Evolutionary conservation across 805 yeast genomes (phyloP), one percentile per base, ranked within the genome.

Genomic region (Suhomyces sp.): DNA sequence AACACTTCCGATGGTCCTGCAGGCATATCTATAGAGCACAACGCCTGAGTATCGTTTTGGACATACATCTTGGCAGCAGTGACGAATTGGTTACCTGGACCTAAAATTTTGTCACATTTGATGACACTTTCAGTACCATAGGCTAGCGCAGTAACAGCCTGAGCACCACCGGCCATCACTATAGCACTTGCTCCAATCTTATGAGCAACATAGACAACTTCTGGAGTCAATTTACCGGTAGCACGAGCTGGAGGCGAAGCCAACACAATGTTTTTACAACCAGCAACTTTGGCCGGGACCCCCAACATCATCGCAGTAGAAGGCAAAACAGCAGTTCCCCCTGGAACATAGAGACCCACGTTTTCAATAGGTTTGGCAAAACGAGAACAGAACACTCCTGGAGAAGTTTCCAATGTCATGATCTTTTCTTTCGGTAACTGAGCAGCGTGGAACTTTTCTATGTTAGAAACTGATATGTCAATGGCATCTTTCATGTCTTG

Each of bases 1-100:
- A 94, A 78, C 21, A 94, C 99, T 73, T 94, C 99, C 48, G 96
- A 88, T 25, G 99, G 99, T 8, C 99, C 99, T 22, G 99, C 99
- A 47, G 99, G 99, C 98, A 94, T 93, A 70, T 94, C 99, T 60
- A 94, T 94, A 15, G 97, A 88, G 66, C 97, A 94, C 64, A 92
- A 76, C 6, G 99, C 98, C 56, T 86, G 86, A 1, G 97, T 88
- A 66, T 94, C 99, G 64, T 94, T 96, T 62, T 93, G 94, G 48
- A 96, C 94, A 66, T 87, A 76, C 99, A 94, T 94, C 78, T 94
- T 94, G 43, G 99, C 99, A 43, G 99, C 98, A 17, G 99, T 94
- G 49, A 94, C 99, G 68, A 94, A 94, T 75, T 94, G 99, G 75
- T 94, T 94, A 54, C 99, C 99, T 21, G 99, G 99, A 46, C 99